Evolutionary conservation across 2,329 filamentous ascomycete genomes (phyloP).

Genomic region (Drechslera avenae): DNA sequence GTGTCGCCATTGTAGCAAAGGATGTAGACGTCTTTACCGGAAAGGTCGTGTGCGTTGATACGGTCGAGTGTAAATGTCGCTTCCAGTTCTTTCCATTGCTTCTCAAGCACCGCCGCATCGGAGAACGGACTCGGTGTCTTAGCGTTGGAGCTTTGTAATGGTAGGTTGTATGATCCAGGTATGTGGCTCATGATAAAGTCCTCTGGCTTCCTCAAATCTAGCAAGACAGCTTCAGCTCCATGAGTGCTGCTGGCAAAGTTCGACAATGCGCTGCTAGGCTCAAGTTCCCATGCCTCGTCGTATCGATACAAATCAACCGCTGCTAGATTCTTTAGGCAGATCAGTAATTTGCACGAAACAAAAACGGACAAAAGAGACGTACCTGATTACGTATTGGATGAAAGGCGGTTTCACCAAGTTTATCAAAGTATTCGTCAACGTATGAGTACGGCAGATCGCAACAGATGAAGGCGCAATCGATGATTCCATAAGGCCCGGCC

Average conservation of each 20-base stretch:
- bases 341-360: background rate
- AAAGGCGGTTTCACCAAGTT: constrained; percentile 51
- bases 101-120: constrained; percentile 20
- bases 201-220: constrained; percentile 25
- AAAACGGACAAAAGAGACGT: background rate
- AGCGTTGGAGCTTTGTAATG: constrained; percentile 20
- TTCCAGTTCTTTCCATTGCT: constrained; percentile 28
- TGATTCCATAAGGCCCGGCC: constrained; percentile 10
- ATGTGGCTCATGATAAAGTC: constrained; percentile 23
- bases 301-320: constrained; percentile 29
- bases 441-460: constrained; percentile 70
- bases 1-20: constrained; percentile 28
- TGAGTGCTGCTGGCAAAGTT: constrained; percentile 12
- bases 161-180: constrained; percentile 28
- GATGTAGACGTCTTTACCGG: constrained; percentile 23
- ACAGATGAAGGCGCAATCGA: constrained; percentile 57
- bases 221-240: constrained; percentile 5
- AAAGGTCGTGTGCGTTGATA: constrained; percentile 25
- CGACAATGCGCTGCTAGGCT: constrained; percentile 14
- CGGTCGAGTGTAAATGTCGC: constrained; percentile 21
- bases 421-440: constrained; percentile 64
- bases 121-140: constrained; percentile 21
- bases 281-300: constrained; percentile 30
- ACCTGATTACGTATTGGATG: constrained; percentile 25
- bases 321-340: constrained; percentile 18